Evolutionary conservation across 192 early-diverging fungal genomes (phyloP).

Genomic region (Mortierella alpina): DNA sequence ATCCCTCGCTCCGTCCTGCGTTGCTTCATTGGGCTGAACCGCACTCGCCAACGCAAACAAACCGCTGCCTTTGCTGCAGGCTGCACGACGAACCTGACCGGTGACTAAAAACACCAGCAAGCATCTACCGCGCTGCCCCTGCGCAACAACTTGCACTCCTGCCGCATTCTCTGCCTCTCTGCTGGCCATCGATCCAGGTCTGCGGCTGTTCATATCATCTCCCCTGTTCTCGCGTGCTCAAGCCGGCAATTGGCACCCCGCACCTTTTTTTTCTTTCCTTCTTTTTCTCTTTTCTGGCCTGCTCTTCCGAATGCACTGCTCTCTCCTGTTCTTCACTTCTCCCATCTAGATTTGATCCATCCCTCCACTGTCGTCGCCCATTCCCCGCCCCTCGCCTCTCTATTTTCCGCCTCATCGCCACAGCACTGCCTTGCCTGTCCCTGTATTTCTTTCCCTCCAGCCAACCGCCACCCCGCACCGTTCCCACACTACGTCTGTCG

Average conservation of each 20-base stretch:
- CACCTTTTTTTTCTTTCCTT: background rate
- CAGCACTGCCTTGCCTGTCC: background rate
- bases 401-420: too few relatives aligned
- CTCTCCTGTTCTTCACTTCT: slow-evolving; percentile 3
- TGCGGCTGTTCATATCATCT: background rate
- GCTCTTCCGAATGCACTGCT: background rate
- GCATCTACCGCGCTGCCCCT: too few relatives aligned
- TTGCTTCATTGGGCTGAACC: too few relatives aligned
- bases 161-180: background rate
- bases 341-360: background rate
- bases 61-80: too few relatives aligned
- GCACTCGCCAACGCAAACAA: too few relatives aligned
- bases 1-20: too few relatives aligned
- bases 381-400: background rate
- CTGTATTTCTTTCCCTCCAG: slow-evolving; percentile 1
- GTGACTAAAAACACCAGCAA: too few relatives aligned
- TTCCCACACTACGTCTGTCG: slow-evolving; percentile 1
- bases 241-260: background rate
- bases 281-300: background rate
- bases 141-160: too few relatives aligned
- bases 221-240: slow-evolving; percentile 2
- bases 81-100: too few relatives aligned
- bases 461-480: background rate
- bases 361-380: background rate
- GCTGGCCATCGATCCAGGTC: background rate